Percentiles rank a stretch among this genome's conserved stretches.
Conservation (phyloP, 2,329 filamentous ascomycete genomes). For the Pseudogymnoascus sp. region DNA sequence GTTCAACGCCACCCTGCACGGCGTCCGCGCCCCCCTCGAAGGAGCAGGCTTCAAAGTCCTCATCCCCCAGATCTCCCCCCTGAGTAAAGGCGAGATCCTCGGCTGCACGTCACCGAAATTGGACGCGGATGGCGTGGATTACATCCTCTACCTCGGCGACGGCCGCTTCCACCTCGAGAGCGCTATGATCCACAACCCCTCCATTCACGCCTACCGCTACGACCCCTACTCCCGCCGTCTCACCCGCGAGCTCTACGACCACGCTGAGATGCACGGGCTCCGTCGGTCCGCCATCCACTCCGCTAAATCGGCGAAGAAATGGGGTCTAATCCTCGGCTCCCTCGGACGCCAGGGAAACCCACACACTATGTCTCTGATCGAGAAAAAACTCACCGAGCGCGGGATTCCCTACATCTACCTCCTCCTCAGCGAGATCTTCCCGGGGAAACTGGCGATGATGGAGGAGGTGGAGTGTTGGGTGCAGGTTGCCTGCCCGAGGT, state of each 20-base stretch:
- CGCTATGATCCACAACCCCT: conserved; percentile 97
- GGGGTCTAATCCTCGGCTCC: conserved; percentile 90
- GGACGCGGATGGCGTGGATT: conserved; percentile 51
- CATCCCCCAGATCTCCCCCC: conserved; percentile 83
- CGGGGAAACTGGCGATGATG: conserved; percentile 91
- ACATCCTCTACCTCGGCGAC: conserved; percentile 84
- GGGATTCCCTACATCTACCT: conserved; percentile 79
- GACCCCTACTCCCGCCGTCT: conserved; percentile 91
- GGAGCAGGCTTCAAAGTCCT: conserved; percentile 76
- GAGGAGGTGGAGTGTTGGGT: conserved; percentile 94
- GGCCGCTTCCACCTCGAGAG: conserved; percentile 94
- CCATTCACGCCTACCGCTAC: conserved; percentile 85
- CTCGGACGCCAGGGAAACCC: conserved; percentile 93
- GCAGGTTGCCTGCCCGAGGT: conserved; percentile 88
- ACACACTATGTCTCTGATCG: conserved; percentile 80
- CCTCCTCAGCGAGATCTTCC: conserved; percentile 89
- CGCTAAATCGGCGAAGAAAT: conserved; percentile 72
- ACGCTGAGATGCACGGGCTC: conserved; percentile 79
- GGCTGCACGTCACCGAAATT: conserved; percentile 89
- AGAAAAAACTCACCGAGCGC: conserved; percentile 59
- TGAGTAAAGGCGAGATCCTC: conserved; percentile 91
- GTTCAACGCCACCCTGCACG: conserved; percentile 95
- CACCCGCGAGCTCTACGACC: conserved; percentile 84
- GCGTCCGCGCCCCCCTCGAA: conserved; percentile 67
- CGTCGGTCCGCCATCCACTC: conserved; percentile 67